phyloP scores from a whole-genome alignment of 495 filamentous ascomycete genomes.

The Trichoderma gamsii region DNA sequence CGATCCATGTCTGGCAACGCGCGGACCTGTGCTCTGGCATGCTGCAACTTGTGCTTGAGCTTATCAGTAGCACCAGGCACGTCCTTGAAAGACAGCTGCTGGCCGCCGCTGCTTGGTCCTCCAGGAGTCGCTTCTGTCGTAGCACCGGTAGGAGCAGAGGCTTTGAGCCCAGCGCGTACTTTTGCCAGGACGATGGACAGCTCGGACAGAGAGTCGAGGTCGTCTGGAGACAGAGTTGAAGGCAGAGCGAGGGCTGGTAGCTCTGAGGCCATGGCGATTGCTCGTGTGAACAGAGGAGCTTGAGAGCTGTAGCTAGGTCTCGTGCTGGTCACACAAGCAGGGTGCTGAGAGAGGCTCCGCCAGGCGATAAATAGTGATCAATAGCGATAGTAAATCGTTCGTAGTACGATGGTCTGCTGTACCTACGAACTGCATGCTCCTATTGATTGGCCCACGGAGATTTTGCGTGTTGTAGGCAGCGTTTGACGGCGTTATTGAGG shows the following conservation, averaged over 20 bases:
- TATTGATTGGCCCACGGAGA: neutral
- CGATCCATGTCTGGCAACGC: conserved; percentile 68
- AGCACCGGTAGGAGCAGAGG: conserved; percentile 18
- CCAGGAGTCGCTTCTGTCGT: conserved; percentile 26
- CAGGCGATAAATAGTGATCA: neutral
- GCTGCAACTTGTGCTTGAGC: conserved; percentile 74
- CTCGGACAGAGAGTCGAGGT: conserved; percentile 79
- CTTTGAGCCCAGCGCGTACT: conserved; percentile 46
- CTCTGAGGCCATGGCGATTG: conserved; percentile 7
- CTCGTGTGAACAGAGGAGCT: neutral
- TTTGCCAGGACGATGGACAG: conserved; percentile 71
- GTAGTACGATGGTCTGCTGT: neutral
- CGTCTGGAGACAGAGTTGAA: conserved; percentile 49
- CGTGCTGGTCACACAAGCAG: neutral
- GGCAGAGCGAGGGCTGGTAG: conserved; percentile 29
- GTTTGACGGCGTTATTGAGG: neutral
- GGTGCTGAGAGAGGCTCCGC: neutral
- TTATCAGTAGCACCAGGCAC: conserved; percentile 66
- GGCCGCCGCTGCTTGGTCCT: conserved; percentile 21
- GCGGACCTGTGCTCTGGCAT: conserved; percentile 61
- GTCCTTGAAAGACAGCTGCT: conserved; percentile 63
- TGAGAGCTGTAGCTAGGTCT: neutral
- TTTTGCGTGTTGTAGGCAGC: neutral
- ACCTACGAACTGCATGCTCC: neutral
- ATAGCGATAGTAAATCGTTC: neutral